Evolutionary conservation across 768 basidiomycete species (phyloP).

Genomic region (Tylopilus sp.): DNA sequence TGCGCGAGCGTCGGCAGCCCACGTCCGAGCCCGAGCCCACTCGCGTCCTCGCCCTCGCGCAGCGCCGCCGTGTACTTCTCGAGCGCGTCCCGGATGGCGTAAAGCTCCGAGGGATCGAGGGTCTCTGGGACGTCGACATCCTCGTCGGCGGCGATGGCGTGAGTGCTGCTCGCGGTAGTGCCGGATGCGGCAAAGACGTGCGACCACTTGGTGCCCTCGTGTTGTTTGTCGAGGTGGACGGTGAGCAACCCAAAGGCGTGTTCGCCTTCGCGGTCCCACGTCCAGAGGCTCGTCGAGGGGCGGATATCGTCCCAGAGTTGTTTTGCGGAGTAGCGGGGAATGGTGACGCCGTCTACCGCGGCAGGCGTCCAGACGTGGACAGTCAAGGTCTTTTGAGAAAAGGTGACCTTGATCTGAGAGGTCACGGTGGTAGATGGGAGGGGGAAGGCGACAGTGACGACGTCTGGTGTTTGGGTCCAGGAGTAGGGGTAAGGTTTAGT

Average conservation of each 20-base stretch:
- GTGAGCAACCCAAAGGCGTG: constrained; percentile 68
- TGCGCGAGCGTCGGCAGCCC: constrained; percentile 78
- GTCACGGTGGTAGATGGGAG: constrained; percentile 70
- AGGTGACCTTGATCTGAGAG: constrained; percentile 60
- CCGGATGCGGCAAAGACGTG: constrained; percentile 70
- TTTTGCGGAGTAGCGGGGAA: constrained; percentile 60
- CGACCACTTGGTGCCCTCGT: constrained; percentile 82
- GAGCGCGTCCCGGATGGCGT: constrained; percentile 71
- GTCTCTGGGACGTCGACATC: constrained; percentile 83
- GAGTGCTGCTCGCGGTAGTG: too few species aligned
- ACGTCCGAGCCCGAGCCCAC: constrained; percentile 59
- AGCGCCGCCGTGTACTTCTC: constrained; percentile 81
- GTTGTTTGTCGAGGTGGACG: constrained; percentile 82
- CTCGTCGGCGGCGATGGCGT: constrained; percentile 31
- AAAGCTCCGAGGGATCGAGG: constrained; percentile 79
- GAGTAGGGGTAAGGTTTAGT: constrained; percentile 77
- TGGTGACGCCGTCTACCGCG: constrained; percentile 27
- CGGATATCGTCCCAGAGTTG: constrained; percentile 79
- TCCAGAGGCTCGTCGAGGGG: constrained; percentile 84
- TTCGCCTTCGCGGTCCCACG: constrained; percentile 79
- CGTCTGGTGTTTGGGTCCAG: constrained; percentile 87
- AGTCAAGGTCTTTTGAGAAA: constrained; percentile 63
- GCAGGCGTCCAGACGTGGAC: constrained; percentile 51
- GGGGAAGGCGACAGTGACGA: constrained; percentile 79
- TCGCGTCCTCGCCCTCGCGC: constrained; percentile 53